Conservation (phyloP, 1,139 yeast genomes). For the Sugiyamaella castrensis region DNA sequence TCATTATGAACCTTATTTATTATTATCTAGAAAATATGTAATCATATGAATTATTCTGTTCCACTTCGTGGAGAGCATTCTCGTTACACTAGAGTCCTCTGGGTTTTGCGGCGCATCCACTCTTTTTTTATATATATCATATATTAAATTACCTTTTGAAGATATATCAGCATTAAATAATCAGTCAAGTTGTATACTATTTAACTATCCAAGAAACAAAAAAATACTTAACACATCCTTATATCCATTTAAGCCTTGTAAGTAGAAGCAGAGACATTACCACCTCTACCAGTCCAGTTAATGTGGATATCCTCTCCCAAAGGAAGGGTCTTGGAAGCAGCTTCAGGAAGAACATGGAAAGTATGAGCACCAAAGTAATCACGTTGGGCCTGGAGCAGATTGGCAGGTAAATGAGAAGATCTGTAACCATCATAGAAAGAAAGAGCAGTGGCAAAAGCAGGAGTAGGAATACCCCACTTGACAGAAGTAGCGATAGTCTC, state of each 20-base stretch:
- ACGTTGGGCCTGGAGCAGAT: conserved; percentile 98
- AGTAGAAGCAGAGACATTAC: conserved; percentile 92
- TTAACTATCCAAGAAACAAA: conserved; percentile 1
- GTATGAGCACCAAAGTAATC: conserved; percentile 99
- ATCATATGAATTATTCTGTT: too few species aligned
- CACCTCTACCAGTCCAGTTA: conserved; percentile 99
- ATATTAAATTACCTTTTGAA: conserved; percentile 4
- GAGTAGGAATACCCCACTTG: conserved; percentile 89
- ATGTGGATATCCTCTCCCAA: conserved; percentile 83
- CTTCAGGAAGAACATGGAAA: conserved; percentile 89
- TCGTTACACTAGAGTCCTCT: too few species aligned
- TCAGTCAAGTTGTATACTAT: too few species aligned
- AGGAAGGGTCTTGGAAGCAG: conserved; percentile 71
- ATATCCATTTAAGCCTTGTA: conserved; percentile 67
- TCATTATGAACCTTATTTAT: conserved; percentile 1
- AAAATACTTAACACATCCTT: not conserved
- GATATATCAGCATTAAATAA: not conserved
- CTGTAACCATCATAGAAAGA: conserved; percentile 99
- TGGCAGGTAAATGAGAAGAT: conserved; percentile 93
- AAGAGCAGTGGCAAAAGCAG: conserved; percentile 96
- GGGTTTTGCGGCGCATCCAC: too few species aligned
- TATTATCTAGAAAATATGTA: too few species aligned
- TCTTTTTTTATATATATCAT: not conserved
- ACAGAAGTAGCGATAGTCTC: conserved; percentile 74
- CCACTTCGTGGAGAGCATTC: too few species aligned